Conservation (phyloP, 164 flowering plant species). For the Malania oleifera region DNA sequence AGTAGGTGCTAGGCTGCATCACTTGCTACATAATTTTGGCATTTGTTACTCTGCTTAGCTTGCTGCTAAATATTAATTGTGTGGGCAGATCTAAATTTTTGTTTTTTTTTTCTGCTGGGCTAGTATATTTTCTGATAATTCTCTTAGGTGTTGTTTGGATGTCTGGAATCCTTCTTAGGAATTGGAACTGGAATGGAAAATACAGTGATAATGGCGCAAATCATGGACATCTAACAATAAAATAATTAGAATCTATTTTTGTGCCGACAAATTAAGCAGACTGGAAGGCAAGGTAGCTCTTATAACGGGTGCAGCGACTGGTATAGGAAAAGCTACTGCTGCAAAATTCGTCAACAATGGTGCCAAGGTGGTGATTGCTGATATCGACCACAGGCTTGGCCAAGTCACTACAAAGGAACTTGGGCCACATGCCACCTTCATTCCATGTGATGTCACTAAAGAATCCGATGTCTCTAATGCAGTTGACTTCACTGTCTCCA, state of each 20-base stretch:
- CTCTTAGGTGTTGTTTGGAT: no score
- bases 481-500: constrained; percentile 56
- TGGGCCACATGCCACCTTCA: constrained; percentile 59
- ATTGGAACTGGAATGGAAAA: no score
- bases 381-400: constrained; percentile 49
- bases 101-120: no score
- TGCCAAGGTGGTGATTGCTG: constrained; percentile 83
- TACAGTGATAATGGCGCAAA: no score
- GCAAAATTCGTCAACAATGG: constrained; percentile 56
- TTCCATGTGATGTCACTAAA: constrained; percentile 55
- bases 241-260: no score
- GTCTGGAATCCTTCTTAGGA: no score
- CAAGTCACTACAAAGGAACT: constrained; percentile 44
- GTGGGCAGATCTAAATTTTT: no score
- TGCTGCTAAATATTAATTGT: no score
- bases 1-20: no score
- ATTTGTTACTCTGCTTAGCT: no score
- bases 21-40: no score
- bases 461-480: constrained; percentile 63
- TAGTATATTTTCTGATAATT: not conserved
- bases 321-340: constrained; percentile 80
- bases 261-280: constrained; percentile 19
- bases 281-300: constrained; percentile 77
- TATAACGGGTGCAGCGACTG: constrained; percentile 88
- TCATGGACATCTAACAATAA: no score